A percentile compares a stretch with the other conserved stretches of the same genome.
Conservation (phyloP, 164 flowering plant genomes). For the Macadamia tetraphylla region DNA sequence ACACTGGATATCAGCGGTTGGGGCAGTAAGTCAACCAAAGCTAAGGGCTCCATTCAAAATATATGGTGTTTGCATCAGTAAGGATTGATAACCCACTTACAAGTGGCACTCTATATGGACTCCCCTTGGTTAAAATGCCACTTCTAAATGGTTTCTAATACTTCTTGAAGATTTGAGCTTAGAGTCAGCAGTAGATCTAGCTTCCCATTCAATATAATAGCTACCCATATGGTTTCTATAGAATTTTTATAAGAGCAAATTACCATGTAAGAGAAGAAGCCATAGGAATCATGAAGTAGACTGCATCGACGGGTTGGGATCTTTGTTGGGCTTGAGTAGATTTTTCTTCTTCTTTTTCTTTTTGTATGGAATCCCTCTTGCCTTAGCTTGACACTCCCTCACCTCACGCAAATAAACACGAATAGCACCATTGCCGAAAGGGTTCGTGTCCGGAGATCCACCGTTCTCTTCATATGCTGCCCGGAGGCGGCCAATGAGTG, state of each 20-base stretch:
- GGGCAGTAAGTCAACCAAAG: too few species aligned
- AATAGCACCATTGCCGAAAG: conserved; percentile 50
- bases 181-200: too few species aligned
- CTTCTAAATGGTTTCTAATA: too few species aligned
- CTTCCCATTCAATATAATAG: too few species aligned
- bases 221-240: not conserved
- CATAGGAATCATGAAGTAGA: conserved; percentile 8
- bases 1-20: too few species aligned
- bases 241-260: not conserved
- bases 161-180: too few species aligned
- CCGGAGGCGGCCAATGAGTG: conserved; percentile 55
- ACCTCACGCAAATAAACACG: conserved; percentile 47
- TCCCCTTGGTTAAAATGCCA: too few species aligned
- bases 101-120: too few species aligned
- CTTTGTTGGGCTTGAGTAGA: conserved; percentile 8
- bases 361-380: conserved; percentile 53
- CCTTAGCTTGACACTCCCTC: conserved; percentile 53
- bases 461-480: conserved; percentile 63
- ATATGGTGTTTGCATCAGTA: too few species aligned
- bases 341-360: conserved; percentile 47
- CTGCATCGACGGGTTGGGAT: conserved; percentile 9
- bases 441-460: conserved; percentile 46
- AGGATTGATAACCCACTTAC: too few species aligned
- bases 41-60: too few species aligned
- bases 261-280: conserved; percentile 6